phyloP scores from a whole-genome alignment of 306 rosid genomes.

The Inga leiocalycina region DNA sequence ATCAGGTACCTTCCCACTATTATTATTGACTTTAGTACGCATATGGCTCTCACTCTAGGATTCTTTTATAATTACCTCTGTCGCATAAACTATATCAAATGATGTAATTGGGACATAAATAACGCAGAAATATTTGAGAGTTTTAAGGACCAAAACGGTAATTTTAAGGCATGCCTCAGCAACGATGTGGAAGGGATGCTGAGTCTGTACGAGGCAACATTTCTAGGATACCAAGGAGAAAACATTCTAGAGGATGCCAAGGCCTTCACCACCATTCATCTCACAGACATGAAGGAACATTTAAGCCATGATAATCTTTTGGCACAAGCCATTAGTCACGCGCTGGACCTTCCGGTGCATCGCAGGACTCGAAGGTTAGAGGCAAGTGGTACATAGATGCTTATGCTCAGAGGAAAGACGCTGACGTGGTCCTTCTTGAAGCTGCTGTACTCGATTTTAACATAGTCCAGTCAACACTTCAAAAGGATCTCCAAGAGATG shows the following conservation, averaged over 20 bases:
- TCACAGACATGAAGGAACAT: constrained; percentile 9
- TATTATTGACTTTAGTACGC: neutral
- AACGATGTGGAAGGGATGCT: too few species aligned
- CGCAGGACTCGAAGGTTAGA: constrained; percentile 49
- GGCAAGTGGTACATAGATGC: constrained; percentile 58
- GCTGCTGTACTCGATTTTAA: constrained; percentile 58
- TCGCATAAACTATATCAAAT: neutral
- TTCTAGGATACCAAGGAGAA: constrained; percentile 50
- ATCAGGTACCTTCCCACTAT: neutral
- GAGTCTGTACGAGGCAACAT: constrained; percentile 51
- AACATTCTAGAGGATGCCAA: constrained; percentile 55
- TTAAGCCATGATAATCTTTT: neutral
- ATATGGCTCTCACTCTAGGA: neutral
- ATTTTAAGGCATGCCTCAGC: too few species aligned
- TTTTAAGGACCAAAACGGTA: constrained; percentile 29
- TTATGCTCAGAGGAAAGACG: constrained; percentile 34
- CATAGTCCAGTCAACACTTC: constrained; percentile 45
- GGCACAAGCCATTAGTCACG: constrained; percentile 43
- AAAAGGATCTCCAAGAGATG: constrained; percentile 49
- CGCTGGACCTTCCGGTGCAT: constrained; percentile 55
- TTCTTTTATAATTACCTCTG: neutral
- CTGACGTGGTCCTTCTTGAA: constrained; percentile 41
- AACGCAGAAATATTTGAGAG: constrained; percentile 51
- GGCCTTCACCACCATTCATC: constrained; percentile 38
- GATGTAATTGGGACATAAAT: neutral